Evolutionary conservation across 2,329 filamentous ascomycete genomes (phyloP).

Genomic region (Trichoderma polysporum): DNA sequence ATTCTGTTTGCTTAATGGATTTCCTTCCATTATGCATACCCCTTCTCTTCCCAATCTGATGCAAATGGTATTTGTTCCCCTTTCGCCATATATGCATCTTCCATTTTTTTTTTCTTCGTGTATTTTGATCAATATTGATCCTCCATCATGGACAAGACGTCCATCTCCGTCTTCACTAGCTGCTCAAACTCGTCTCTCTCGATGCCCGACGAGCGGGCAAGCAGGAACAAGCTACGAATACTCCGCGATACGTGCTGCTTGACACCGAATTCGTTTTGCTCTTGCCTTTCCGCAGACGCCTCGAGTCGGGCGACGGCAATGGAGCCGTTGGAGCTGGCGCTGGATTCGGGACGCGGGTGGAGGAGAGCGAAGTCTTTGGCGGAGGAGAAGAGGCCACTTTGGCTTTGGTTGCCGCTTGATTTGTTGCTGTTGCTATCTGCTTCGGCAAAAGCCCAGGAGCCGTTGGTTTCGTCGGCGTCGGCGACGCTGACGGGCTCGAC

Average conservation of each 20-base stretch:
- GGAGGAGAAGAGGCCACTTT: background rate
- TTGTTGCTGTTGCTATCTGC: conserved; percentile 37
- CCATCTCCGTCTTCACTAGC: conserved; percentile 69
- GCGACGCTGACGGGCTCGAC: conserved; percentile 28
- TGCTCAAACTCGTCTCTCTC: conserved; percentile 72
- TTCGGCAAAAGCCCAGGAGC: conserved; percentile 45
- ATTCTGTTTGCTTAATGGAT: background rate
- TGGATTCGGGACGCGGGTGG: conserved; percentile 60
- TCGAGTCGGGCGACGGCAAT: conserved; percentile 62
- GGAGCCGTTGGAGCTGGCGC: conserved; percentile 56
- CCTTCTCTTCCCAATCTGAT: background rate
- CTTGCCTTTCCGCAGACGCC: conserved; percentile 54
- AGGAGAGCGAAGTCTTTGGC: conserved; percentile 41
- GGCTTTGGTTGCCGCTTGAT: conserved; percentile 30
- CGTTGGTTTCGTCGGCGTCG: conserved; percentile 32
- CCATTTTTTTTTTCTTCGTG: background rate
- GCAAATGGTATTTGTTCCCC: background rate
- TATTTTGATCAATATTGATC: conserved; percentile 39
- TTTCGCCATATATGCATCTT: background rate
- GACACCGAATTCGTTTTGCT: conserved; percentile 68
- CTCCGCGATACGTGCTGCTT: conserved; percentile 77
- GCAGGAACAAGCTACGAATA: conserved; percentile 71
- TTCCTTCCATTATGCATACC: background rate
- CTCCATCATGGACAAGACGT: conserved; percentile 68
- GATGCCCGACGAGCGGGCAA: conserved; percentile 71